phyloP scores from a whole-genome alignment of 225 moss, liverwort and hornwort species.

The Polytrichum commune region DNA sequence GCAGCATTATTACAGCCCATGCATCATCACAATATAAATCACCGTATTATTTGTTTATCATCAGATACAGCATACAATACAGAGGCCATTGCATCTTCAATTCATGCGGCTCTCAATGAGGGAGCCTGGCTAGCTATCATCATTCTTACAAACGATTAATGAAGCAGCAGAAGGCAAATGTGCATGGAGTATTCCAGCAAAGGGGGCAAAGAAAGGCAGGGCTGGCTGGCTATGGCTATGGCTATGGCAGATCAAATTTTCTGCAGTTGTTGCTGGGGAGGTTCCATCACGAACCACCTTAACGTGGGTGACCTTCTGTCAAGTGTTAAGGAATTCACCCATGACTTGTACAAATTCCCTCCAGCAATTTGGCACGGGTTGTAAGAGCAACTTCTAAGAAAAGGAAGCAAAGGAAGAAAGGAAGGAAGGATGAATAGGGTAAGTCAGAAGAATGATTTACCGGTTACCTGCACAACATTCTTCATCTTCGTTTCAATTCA shows the following conservation, averaged over 20 bases:
- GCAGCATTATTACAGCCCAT: too few species aligned
- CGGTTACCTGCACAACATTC: not conserved
- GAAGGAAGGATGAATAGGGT: too few species aligned
- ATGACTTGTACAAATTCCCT: not conserved
- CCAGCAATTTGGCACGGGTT: not conserved
- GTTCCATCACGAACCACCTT: not conserved
- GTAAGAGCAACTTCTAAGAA: not conserved
- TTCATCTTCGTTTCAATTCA: not conserved
- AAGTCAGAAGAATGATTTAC: not conserved
- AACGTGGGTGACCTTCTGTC: not conserved
- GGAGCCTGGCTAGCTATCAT: conserved; percentile 23
- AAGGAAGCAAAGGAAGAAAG: not conserved
- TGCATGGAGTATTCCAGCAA: not conserved
- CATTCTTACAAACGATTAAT: not conserved
- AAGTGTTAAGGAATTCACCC: not conserved
- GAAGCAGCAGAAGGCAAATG: conserved; percentile 17
- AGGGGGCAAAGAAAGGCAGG: too few species aligned
- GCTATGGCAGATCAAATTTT: not conserved
- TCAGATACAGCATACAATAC: conserved; percentile 24
- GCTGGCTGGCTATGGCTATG: not conserved
- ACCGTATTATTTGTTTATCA: conserved; percentile 6
- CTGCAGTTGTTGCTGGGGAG: not conserved
- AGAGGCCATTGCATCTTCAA: conserved; percentile 14
- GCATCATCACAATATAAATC: conserved; percentile 4
- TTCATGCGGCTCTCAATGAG: conserved; percentile 20